Percentiles rank a stretch among this genome's conserved stretches.
These are phyloP conservation scores for Ballota nigra DNA, from an alignment of 257 asterid species.

Conservation along the genomic window DNA sequence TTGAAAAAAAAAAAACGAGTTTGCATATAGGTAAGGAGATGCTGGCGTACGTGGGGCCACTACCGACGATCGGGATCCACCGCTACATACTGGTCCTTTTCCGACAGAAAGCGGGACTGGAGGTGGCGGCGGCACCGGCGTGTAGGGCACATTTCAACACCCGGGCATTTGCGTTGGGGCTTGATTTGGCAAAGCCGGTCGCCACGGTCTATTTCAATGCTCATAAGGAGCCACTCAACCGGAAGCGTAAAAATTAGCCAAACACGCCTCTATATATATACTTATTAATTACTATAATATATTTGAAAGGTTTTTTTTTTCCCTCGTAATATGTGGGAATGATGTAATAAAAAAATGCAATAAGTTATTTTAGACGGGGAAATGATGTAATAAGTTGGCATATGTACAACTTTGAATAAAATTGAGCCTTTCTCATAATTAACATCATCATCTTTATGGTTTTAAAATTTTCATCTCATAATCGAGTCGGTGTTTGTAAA, in stretches of 20 bases:
- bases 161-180: slow-evolving; percentile 39
- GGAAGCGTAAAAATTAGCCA: slow-evolving; percentile 30
- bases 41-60: slow-evolving; percentile 39
- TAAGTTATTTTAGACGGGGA: no score
- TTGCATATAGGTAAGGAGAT: slow-evolving; percentile 48
- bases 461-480: no score
- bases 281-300: neutral
- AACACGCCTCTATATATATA: neutral
- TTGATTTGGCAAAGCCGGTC: slow-evolving; percentile 47
- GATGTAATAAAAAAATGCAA: neutral
- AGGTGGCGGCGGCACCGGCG: slow-evolving; percentile 21
- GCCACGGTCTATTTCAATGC: slow-evolving; percentile 63
- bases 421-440: neutral
- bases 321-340: neutral
- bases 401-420: neutral
- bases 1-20: no score
- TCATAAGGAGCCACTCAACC: slow-evolving; percentile 48
- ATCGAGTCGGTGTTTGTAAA: no score
- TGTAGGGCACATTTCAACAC: slow-evolving; percentile 48
- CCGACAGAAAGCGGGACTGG: slow-evolving; percentile 29
- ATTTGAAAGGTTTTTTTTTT: neutral
- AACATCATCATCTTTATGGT: no score
- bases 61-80: slow-evolving; percentile 57
- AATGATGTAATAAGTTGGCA: no score
- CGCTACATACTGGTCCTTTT: slow-evolving; percentile 54